Base-by-base conservation (phyloP, 495 filamentous ascomycete species). In the Rhizodiscina lignyota region DNA sequence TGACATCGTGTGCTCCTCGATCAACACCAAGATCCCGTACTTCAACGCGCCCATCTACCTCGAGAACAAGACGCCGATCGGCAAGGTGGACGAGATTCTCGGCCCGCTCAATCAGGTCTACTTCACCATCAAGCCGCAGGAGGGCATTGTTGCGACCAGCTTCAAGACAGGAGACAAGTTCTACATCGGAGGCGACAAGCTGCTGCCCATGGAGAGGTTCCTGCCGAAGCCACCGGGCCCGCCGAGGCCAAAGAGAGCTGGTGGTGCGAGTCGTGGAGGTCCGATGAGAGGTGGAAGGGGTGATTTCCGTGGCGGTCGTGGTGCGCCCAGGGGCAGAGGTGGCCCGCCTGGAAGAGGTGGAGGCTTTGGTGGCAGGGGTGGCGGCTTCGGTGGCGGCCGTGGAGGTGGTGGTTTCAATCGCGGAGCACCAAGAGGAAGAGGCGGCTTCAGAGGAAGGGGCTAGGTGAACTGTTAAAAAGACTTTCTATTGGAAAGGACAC, bases 41-140 rank as follows among this genome's bases (percentile, higher is more conserved):
- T 97, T 97, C 77, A 96, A 96, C 63, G 89, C 91, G 26, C 84
- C 83, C 34, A 92, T 96, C 50, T 97, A 86, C 66, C 76, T 96
- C 34, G 86, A 97, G 68, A 96, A 96, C 66, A 96, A 94, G 72
- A 79, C 92, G 32, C 64, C 75, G 49, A 68, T 93, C 58, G 84
- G 80, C 60, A 87, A 91, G 62, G 79, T 93, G 52, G 84, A 93
- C 64, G 86, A 94, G 65, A 82, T 94, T 40, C 73, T 94, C 34
- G 85, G 85, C 26, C 83, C 87, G 34, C 77, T 97, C 55, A 94
- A 91, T 66, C 78, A 92, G 56, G 84, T 96, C 39, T 93, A 77
- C 66, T 97, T 97, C 73, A 96, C 89, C 40, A 73, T 97, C 56
- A 96, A 94, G 63, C 84, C 91, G 23, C 70, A 82, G 51, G 85